Conservation (phyloP, 2,329 filamentous ascomycete species). For the Falciphora oryzae region DNA sequence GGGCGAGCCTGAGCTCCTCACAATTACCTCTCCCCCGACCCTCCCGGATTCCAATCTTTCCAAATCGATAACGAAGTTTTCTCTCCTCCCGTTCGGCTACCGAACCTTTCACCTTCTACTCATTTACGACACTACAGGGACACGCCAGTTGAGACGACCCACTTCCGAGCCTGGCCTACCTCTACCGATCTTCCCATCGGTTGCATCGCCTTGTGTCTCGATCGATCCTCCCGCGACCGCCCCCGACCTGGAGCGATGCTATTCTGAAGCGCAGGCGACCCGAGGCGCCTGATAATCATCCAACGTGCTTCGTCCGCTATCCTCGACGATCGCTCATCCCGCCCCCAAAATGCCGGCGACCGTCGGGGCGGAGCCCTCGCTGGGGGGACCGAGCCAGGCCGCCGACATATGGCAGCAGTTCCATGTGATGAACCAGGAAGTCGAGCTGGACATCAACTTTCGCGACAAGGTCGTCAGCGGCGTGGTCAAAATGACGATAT, state of each 20-base stretch:
- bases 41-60: not conserved
- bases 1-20: not conserved
- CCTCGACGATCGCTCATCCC: not conserved
- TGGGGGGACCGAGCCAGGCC: slow-evolving; percentile 11
- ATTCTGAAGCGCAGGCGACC: not conserved
- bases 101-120: too few species aligned
- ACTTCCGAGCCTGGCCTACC: not conserved
- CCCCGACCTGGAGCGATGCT: not conserved
- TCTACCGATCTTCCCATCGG: not conserved
- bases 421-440: slow-evolving; percentile 72
- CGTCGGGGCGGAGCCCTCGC: slow-evolving; percentile 13
- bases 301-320: not conserved
- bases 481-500: slow-evolving; percentile 74
- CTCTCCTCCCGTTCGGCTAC: not conserved
- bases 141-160: not conserved
- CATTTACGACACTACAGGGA: too few species aligned
- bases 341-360: slow-evolving; percentile 21
- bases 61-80: not conserved
- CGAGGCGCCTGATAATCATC: not conserved
- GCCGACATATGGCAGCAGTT: slow-evolving; percentile 28
- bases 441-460: slow-evolving; percentile 88
- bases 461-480: slow-evolving; percentile 67
- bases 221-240: not conserved
- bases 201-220: not conserved
- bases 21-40: too few species aligned